These are phyloP conservation scores for Suhomyces taliae DNA, from an alignment of 1,139 yeast species.

Conservation along the genomic window DNA sequence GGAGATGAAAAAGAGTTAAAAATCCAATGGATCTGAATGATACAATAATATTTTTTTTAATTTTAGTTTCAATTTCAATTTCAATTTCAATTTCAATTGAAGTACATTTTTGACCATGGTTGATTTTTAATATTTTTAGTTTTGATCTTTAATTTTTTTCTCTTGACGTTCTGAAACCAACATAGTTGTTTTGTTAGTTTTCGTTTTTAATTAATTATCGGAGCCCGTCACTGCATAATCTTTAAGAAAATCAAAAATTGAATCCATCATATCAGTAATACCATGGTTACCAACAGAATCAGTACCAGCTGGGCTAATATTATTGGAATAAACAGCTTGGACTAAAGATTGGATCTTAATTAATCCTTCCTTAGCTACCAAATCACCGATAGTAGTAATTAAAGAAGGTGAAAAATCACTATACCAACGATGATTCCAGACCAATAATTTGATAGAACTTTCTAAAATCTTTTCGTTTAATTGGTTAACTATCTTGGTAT, in stretches of 20 bases:
- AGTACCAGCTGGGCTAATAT: slow-evolving; percentile 4
- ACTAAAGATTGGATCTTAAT: slow-evolving; percentile 74
- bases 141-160: not conserved
- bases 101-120: too few species aligned
- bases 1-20: too few species aligned
- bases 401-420: slow-evolving; percentile 79
- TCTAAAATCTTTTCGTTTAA: slow-evolving; percentile 67
- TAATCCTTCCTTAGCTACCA: slow-evolving; percentile 75
- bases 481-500: slow-evolving; percentile 45
- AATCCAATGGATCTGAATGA: too few species aligned
- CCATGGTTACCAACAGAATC: slow-evolving; percentile 52
- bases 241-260: slow-evolving; percentile 50
- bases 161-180: not conserved
- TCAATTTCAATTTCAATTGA: too few species aligned
- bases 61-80: too few species aligned
- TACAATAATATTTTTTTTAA: too few species aligned
- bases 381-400: slow-evolving; percentile 52
- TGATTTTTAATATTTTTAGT: too few species aligned
- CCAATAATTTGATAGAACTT: slow-evolving; percentile 69
- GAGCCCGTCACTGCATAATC: slow-evolving; percentile 45
- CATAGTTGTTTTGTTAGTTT: not conserved
- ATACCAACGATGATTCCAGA: slow-evolving; percentile 99
- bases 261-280: slow-evolving; percentile 59
- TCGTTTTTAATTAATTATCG: slow-evolving; percentile 29
- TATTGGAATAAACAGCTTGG: slow-evolving; percentile 61